Evolutionary conservation across 441 rosid genomes (phyloP).

Genomic region (Populus tomentosa): DNA sequence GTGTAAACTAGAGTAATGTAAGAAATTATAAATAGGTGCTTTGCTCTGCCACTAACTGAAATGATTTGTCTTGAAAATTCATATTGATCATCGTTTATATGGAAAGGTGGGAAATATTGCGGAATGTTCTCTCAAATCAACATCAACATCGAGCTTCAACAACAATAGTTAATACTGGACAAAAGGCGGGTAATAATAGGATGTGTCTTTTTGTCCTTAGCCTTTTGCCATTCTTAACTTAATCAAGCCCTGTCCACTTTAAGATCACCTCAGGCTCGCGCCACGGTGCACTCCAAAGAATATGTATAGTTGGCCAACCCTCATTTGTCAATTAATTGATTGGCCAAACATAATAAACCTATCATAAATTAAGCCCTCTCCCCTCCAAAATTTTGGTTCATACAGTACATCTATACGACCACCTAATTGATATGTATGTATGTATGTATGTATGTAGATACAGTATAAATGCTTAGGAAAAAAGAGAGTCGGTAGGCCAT

Average conservation of each 20-base stretch:
- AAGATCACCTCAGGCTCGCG: slow-evolving; percentile 48
- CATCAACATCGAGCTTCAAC: slow-evolving; percentile 17
- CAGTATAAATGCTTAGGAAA: no score
- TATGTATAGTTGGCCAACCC: slow-evolving; percentile 21
- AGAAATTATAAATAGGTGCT: background rate
- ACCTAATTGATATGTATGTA: background rate
- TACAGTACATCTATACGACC: background rate
- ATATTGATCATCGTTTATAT: slow-evolving; percentile 18
- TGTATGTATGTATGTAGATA: no score
- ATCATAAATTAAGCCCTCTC: background rate
- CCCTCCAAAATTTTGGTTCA: background rate
- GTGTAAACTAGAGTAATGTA: background rate
- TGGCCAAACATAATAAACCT: slow-evolving; percentile 1
- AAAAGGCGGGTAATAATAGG: slow-evolving; percentile 32
- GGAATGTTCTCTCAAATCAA: slow-evolving; percentile 33
- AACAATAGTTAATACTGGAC: slow-evolving; percentile 11
- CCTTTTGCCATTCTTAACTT: slow-evolving; percentile 17
- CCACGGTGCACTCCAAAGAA: slow-evolving; percentile 24
- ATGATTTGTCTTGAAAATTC: slow-evolving; percentile 2
- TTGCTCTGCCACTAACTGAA: background rate
- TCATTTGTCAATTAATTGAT: background rate
- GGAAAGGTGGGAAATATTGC: slow-evolving; percentile 13
- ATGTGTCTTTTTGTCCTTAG: slow-evolving; percentile 15
- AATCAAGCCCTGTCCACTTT: slow-evolving; percentile 29
- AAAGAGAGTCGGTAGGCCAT: background rate